phyloP scores from a whole-genome alignment of 768 basidiomycete genomes.

The Russula olivacea region DNA sequence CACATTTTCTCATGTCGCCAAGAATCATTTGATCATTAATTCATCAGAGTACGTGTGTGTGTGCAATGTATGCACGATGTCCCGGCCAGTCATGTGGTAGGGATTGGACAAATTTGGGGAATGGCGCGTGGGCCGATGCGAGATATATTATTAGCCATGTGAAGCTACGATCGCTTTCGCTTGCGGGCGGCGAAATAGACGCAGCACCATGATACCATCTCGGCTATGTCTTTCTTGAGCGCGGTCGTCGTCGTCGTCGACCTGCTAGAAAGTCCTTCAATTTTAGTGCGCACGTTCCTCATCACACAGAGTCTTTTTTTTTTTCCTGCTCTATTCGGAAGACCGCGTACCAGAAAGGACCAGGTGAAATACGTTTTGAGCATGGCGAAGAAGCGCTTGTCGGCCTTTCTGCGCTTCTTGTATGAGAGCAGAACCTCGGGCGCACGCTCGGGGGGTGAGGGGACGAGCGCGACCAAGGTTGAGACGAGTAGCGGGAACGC shows the following conservation, averaged over 20 bases:
- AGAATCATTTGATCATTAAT: neutral
- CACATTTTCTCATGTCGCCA: neutral
- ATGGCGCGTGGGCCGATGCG: neutral
- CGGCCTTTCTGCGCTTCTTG: conserved; percentile 91
- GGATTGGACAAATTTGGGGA: neutral
- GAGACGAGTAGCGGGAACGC: conserved; percentile 82
- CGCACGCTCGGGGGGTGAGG: conserved; percentile 32
- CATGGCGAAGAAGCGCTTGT: conserved; percentile 78
- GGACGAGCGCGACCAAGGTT: conserved; percentile 60
- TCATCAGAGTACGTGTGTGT: neutral
- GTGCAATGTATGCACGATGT: neutral
- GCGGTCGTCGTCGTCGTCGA: conserved; percentile 50
- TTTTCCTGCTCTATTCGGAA: neutral
- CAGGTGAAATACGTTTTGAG: conserved; percentile 75
- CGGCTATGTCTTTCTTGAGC: conserved; percentile 48
- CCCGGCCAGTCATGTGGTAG: neutral
- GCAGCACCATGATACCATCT: conserved; percentile 63
- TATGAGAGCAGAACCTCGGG: conserved; percentile 82
- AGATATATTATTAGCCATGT: neutral
- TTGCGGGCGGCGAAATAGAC: conserved; percentile 31
- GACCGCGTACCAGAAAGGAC: conserved; percentile 44
- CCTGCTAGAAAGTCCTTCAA: conserved; percentile 33
- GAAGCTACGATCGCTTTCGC: neutral
- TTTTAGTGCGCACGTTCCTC: neutral
- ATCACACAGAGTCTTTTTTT: neutral